Percentiles rank a stretch among this genome's conserved stretches.
Conservation (phyloP, 2,329 filamentous ascomycete species). For the Trichoderma koningiopsis region DNA sequence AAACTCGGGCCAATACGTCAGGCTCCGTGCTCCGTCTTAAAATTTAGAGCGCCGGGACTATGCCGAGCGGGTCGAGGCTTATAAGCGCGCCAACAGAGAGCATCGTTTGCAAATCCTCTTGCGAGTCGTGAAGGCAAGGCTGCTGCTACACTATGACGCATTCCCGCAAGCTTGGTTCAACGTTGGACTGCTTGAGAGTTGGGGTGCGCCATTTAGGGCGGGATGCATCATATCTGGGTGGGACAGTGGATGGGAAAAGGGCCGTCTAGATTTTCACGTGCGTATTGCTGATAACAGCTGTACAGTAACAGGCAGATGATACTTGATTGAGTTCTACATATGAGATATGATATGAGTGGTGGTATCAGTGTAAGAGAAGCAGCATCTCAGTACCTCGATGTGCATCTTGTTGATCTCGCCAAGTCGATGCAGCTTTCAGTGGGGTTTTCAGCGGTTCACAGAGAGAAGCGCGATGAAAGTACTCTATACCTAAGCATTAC, state of each 20-base stretch:
- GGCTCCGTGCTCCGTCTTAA: neutral
- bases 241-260: neutral
- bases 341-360: neutral
- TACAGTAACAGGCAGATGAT: neutral
- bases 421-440: neutral
- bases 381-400: neutral
- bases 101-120: neutral
- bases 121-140: neutral
- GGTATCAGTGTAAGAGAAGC: neutral
- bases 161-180: neutral
- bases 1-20: conserved; percentile 25
- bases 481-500: neutral
- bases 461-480: neutral
- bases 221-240: neutral
- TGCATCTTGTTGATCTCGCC: neutral
- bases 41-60: neutral
- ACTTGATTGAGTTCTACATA: neutral
- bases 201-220: conserved; percentile 16
- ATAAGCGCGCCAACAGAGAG: conserved; percentile 26
- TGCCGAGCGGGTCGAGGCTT: conserved; percentile 19
- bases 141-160: conserved; percentile 1
- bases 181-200: neutral
- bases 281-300: neutral
- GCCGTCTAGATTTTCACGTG: neutral
- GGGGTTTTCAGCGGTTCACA: neutral